Conservation (phyloP, 2,329 filamentous ascomycete genomes). For the Lachnellula arida region DNA sequence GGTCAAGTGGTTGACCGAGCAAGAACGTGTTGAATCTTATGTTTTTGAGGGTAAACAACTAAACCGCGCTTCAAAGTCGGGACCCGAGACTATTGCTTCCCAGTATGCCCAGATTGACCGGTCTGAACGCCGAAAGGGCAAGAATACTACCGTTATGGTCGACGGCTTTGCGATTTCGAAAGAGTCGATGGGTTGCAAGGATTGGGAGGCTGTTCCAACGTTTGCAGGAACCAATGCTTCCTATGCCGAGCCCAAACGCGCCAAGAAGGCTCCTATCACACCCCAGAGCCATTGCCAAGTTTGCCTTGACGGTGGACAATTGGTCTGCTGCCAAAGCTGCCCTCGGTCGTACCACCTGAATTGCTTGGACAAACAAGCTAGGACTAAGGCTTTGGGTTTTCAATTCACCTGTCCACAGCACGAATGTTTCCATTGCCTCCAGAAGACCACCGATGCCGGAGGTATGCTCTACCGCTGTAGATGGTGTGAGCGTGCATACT, state of each 20-base stretch:
- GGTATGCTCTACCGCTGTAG: slow-evolving; percentile 46
- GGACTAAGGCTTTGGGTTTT: slow-evolving; percentile 39
- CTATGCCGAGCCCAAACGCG: slow-evolving; percentile 43
- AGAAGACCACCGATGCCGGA: slow-evolving; percentile 42
- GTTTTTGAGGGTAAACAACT: slow-evolving; percentile 53
- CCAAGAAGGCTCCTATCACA: slow-evolving; percentile 42
- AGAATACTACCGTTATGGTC: slow-evolving; percentile 53
- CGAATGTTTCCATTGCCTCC: slow-evolving; percentile 47
- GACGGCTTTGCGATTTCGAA: slow-evolving; percentile 53
- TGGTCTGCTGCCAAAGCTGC: slow-evolving; percentile 47
- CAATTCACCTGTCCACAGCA: slow-evolving; percentile 54
- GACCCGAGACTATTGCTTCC: slow-evolving; percentile 32
- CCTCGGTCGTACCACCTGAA: slow-evolving; percentile 49
- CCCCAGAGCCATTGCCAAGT: slow-evolving; percentile 49
- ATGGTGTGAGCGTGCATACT: slow-evolving; percentile 51
- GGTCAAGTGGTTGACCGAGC: slow-evolving; percentile 48
- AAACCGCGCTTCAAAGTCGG: slow-evolving; percentile 32
- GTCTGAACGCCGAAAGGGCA: slow-evolving; percentile 47
- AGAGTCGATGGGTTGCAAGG: slow-evolving; percentile 46
- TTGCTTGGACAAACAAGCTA: slow-evolving; percentile 41
- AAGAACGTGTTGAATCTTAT: slow-evolving; percentile 52
- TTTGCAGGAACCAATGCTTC: slow-evolving; percentile 50
- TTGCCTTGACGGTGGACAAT: slow-evolving; percentile 45
- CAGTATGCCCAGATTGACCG: slow-evolving; percentile 34
- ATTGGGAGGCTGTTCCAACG: slow-evolving; percentile 55